Percentiles rank a stretch among this genome's conserved stretches.
These are phyloP conservation scores for Aspergillus carlsbadensis DNA, from an alignment of 495 filamentous ascomycete genomes.

Conservation along the genomic window DNA sequence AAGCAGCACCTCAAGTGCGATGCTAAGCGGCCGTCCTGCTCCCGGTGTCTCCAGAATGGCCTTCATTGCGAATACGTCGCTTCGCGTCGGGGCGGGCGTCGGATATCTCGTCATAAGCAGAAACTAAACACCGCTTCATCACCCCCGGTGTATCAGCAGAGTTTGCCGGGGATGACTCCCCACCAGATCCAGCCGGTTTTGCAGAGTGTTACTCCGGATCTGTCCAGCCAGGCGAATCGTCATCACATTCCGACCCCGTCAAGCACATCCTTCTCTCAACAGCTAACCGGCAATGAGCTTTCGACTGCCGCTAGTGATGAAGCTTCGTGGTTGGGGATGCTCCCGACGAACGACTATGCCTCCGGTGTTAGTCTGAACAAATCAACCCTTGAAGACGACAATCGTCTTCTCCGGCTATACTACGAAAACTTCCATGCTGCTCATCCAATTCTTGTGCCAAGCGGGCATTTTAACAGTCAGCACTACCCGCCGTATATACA, in stretches of 20 bases:
- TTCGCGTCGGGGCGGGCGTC: slow-evolving; percentile 37
- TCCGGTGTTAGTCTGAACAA: too few relatives aligned
- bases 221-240: too few relatives aligned
- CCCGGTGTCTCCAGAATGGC: slow-evolving; percentile 33
- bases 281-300: too few relatives aligned
- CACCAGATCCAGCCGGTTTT: too few relatives aligned
- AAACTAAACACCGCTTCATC: not conserved
- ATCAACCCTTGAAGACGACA: slow-evolving; percentile 16
- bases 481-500: slow-evolving; percentile 39
- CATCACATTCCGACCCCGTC: too few relatives aligned
- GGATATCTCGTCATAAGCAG: slow-evolving; percentile 14
- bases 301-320: too few relatives aligned
- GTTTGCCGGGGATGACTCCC: too few relatives aligned
- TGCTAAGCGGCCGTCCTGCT: slow-evolving; percentile 34
- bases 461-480: slow-evolving; percentile 29
- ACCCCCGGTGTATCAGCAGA: too few relatives aligned
- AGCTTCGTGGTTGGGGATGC: too few relatives aligned
- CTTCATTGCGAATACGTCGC: slow-evolving; percentile 37
- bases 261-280: too few relatives aligned
- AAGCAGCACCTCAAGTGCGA: slow-evolving; percentile 47
- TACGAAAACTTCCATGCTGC: slow-evolving; percentile 44
- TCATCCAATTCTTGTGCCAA: slow-evolving; percentile 40
- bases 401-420: slow-evolving; percentile 34
- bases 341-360: too few relatives aligned
- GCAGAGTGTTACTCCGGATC: too few relatives aligned